These are phyloP conservation scores for Penicillium coffeae DNA, from an alignment of 495 filamentous ascomycete genomes.

Conservation along the genomic window DNA sequence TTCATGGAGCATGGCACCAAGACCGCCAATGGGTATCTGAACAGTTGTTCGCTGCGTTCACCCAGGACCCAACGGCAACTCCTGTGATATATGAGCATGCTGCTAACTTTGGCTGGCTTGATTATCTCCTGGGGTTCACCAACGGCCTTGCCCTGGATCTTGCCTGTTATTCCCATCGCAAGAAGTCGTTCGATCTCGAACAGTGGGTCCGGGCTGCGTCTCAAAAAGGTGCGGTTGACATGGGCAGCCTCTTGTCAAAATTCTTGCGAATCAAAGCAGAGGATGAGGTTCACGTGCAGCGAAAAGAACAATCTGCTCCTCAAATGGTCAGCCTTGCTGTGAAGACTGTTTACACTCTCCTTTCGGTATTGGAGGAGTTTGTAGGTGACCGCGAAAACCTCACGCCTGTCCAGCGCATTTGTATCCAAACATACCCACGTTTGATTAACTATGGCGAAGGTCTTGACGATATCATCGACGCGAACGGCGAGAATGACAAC, in stretches of 20 bases:
- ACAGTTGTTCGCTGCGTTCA: conserved; percentile 75
- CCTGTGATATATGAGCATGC: conserved; percentile 79
- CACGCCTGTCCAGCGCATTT: conserved; percentile 70
- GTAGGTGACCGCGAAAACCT: conserved; percentile 54
- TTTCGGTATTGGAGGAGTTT: conserved; percentile 72
- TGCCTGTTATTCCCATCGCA: conserved; percentile 80
- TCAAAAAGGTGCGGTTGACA: conserved; percentile 53
- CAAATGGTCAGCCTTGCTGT: conserved; percentile 71
- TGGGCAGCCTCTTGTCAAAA: conserved; percentile 60
- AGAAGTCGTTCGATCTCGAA: conserved; percentile 71
- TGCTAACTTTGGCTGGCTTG: conserved; percentile 72
- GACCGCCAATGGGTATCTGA: conserved; percentile 77
- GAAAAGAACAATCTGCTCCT: conserved; percentile 55
- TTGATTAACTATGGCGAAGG: conserved; percentile 95
- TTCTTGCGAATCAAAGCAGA: conserved; percentile 81
- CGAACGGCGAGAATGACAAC: conserved; percentile 75
- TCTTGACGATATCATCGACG: conserved; percentile 83
- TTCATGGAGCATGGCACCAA: conserved; percentile 84
- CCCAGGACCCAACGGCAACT: conserved; percentile 68
- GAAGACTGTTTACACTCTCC: conserved; percentile 76
- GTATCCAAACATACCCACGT: conserved; percentile 89
- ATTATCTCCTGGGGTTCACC: conserved; percentile 67
- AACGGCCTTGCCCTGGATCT: conserved; percentile 87
- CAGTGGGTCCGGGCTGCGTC: conserved; percentile 72
- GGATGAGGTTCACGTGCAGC: conserved; percentile 68